phyloP scores from a whole-genome alignment of 495 filamentous ascomycete species.

The Acidiella bohemica region DNA sequence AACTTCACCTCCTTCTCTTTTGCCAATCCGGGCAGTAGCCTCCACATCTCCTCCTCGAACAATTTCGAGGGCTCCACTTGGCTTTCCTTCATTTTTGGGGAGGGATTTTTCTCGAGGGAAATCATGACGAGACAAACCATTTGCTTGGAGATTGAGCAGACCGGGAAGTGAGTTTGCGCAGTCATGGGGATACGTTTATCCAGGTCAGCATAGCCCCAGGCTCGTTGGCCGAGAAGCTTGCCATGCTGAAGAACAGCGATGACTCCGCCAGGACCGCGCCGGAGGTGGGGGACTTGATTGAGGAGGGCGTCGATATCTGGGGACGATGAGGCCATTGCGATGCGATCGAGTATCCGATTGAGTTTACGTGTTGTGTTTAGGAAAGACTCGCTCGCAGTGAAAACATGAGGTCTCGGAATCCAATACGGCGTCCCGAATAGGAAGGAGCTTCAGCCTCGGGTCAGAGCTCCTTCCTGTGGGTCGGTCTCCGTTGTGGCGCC shows the following conservation, averaged over 20 bases:
- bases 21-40: conserved; percentile 2
- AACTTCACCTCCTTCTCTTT: conserved; percentile 4
- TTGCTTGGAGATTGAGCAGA: conserved; percentile 18
- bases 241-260: conserved; percentile 8
- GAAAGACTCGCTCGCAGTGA: no score
- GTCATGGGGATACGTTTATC: conserved; percentile 7
- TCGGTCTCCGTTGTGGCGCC: no score
- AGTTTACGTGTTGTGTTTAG: no score
- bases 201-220: conserved; percentile 13
- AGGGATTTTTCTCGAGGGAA: background rate
- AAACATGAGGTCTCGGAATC: no score
- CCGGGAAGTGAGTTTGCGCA: conserved; percentile 5
- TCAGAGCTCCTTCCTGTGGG: no score
- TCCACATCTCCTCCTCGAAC: conserved; percentile 1
- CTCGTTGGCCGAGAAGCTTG: conserved; percentile 1
- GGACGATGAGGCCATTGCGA: no score
- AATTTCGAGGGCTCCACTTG: background rate
- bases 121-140: conserved; percentile 10
- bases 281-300: background rate
- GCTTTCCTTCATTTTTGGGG: background rate
- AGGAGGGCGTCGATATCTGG: background rate
- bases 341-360: no score
- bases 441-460: no score
- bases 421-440: no score
- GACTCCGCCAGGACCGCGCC: conserved; percentile 9